These are phyloP conservation scores for Hibiscus syriacus DNA, from an alignment of 345 rosid species.

Conservation along the genomic window DNA sequence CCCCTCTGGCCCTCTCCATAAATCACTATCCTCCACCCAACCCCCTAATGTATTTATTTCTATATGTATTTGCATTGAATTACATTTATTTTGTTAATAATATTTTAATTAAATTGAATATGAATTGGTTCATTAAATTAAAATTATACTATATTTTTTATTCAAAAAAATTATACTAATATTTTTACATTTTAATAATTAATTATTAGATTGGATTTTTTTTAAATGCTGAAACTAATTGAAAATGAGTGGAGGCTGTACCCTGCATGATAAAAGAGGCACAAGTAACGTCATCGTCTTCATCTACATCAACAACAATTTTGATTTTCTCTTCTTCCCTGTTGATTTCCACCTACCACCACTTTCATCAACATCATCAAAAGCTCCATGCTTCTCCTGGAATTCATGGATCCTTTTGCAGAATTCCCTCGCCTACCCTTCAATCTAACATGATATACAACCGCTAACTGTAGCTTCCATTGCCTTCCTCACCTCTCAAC, in stretches of 20 bases:
- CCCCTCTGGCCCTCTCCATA: constrained; percentile 12
- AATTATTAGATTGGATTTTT: too few species aligned
- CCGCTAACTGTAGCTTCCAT: constrained; percentile 11
- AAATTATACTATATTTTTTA: too few species aligned
- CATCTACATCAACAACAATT: not conserved
- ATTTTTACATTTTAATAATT: too few species aligned
- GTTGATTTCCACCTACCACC: constrained; percentile 33
- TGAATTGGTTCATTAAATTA: too few species aligned
- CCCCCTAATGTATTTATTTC: not conserved
- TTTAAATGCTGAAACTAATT: too few species aligned
- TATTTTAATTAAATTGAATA: too few species aligned
- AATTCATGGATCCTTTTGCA: constrained; percentile 36
- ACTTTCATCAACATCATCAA: too few species aligned
- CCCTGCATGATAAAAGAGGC: too few species aligned
- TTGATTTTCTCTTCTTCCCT: not conserved
- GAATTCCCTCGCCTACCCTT: constrained; percentile 13
- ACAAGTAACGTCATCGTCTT: too few species aligned
- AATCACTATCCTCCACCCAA: constrained; percentile 30
- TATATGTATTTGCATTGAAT: not conserved
- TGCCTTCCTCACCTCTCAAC: not conserved
- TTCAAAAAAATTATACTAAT: too few species aligned
- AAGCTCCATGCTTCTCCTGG: constrained; percentile 35
- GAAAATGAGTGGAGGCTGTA: too few species aligned
- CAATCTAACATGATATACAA: not conserved
- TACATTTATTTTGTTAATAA: too few species aligned